Conservation (phyloP, 768 basidiomycete genomes). For the Pleurotus giganteus region DNA sequence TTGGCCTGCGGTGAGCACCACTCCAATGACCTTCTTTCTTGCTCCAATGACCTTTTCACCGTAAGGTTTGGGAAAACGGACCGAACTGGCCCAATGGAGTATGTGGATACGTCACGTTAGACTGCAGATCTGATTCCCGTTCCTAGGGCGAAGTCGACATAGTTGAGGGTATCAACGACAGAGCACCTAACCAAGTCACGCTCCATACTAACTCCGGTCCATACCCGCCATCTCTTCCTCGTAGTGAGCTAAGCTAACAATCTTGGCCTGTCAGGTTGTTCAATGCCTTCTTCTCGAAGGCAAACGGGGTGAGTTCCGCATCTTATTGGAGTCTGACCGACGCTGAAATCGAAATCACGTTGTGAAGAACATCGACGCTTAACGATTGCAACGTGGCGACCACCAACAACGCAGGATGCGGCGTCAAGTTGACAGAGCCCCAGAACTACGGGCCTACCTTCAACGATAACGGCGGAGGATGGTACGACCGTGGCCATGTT, state of each 20-base stretch:
- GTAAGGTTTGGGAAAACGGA: conserved; percentile 22
- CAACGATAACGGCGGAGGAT: conserved; percentile 60
- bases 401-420: conserved; percentile 51
- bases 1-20: conserved; percentile 43
- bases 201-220: conserved; percentile 54
- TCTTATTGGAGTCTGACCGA: no score
- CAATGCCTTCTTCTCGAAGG: conserved; percentile 36
- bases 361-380: conserved; percentile 26
- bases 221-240: no score
- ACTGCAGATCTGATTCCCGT: background rate
- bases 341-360: background rate
- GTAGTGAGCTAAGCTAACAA: background rate
- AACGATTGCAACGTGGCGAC: conserved; percentile 42
- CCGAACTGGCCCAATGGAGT: conserved; percentile 33
- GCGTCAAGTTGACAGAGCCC: conserved; percentile 33
- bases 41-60: conserved; percentile 12
- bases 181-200: conserved; percentile 46
- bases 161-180: conserved; percentile 58
- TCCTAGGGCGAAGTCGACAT: conserved; percentile 47
- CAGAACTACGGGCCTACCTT: conserved; percentile 52
- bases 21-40: conserved; percentile 27
- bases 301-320: conserved; percentile 39
- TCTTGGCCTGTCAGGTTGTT: conserved; percentile 31
- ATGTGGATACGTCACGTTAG: background rate
- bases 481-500: conserved; percentile 34